phyloP scores from a whole-genome alignment of 2,329 filamentous ascomycete species.

The Aurifilum marmelostoma region DNA sequence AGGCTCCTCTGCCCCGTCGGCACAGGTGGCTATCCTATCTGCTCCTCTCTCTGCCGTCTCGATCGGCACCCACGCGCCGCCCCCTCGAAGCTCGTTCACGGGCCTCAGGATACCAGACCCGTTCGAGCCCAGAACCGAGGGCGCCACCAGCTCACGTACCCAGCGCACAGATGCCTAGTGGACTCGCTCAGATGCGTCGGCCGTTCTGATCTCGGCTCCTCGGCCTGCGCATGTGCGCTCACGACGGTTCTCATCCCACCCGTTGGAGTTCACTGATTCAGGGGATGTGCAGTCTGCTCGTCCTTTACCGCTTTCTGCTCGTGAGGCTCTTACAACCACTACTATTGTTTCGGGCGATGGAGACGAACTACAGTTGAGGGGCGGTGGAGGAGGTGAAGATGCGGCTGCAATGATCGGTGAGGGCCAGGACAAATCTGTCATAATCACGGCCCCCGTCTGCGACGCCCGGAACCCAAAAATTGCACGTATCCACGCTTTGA shows the following conservation, averaged over 20 bases:
- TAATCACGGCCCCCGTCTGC: slow-evolving; percentile 1
- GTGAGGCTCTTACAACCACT: too few relatives aligned
- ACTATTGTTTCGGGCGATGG: not conserved
- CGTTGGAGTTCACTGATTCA: too few relatives aligned
- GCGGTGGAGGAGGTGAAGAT: not conserved
- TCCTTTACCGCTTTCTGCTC: not conserved
- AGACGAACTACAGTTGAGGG: not conserved
- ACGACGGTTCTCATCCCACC: not conserved
- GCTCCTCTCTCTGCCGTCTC: slow-evolving; percentile 16
- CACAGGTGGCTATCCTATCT: slow-evolving; percentile 21
- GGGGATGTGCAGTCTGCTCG: not conserved
- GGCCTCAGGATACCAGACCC: slow-evolving; percentile 24
- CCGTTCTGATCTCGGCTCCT: slow-evolving; percentile 8
- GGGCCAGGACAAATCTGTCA: not conserved
- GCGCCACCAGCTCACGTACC: slow-evolving; percentile 20
- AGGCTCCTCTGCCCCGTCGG: slow-evolving; percentile 12
- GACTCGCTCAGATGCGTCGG: not conserved
- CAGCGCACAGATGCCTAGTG: slow-evolving; percentile 25
- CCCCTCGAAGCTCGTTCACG: slow-evolving; percentile 24
- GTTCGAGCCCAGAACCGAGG: slow-evolving; percentile 19
- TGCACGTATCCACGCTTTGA: not conserved
- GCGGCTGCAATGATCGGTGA: not conserved
- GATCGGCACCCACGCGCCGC: slow-evolving; percentile 11
- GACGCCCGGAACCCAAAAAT: not conserved
- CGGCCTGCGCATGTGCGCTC: slow-evolving; percentile 10